Base-by-base conservation (phyloP, 495 filamentous ascomycete genomes). In the Aspergillus asperescens region DNA sequence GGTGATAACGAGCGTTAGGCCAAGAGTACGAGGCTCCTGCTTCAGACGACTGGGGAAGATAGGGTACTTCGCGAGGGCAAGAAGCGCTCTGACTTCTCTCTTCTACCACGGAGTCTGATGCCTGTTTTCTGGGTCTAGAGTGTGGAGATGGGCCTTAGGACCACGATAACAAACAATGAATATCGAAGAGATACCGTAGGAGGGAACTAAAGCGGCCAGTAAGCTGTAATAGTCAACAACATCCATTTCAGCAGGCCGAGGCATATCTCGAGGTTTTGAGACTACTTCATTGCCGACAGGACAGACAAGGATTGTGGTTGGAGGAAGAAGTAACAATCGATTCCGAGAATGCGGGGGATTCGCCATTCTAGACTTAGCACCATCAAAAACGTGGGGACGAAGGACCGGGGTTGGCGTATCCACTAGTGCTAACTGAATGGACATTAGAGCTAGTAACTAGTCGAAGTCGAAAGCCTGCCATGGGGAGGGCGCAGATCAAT, bases 1-100 rank as follows among this genome's bases (percentile, higher is more conserved):
- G 9, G 84, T 87, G 62, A 89, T 87, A 47, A 88, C 60, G 3
- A 89, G 69, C 0, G 83, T 88, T 5, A 88, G 64, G 16, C 71
- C 65, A 4, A 89, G 68, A 5, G 79, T 84, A 3, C 83, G 77
- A 45, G 84, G 81, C 16, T 80, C 81, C 55, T 82, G 77, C 62
- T 81, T 80, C 38, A 88, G 64, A 7, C 80, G 73, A 4, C 72
- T 68, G 0, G 85, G 85, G 50, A 88, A 80, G 72, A 87, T 89
- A 7, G 84, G 85, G 39, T 78, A 77, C 44, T 78, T 75, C 6
- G 85, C 75, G 18, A n/a, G n/a, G n/a, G n/a, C n/a, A n/a, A 28
- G 24, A 29, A 31, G 42, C 25, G 7, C 23, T 10, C 25, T 45
- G 10, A 5, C 25, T 28, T 28, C 27, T 34, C 43, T 34, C 29